These are phyloP conservation scores for Exophiala bonariae DNA, from an alignment of 2,329 filamentous ascomycete genomes.

Conservation along the genomic window DNA sequence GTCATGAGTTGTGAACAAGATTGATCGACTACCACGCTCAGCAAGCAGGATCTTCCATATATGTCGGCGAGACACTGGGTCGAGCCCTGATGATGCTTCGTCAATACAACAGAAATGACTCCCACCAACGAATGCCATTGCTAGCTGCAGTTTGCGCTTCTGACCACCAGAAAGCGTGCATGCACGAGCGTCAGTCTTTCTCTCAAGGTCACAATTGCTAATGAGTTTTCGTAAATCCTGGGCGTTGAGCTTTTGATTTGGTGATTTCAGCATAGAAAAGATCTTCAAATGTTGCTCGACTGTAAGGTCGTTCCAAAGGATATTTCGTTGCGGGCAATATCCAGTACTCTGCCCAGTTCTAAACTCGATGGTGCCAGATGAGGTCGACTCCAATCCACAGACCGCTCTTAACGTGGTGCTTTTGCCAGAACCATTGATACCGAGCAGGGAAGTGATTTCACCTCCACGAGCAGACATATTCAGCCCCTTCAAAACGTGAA, in stretches of 20 bases:
- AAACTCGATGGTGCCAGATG: conserved; percentile 72
- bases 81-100: conserved; percentile 83
- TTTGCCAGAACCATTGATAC: conserved; percentile 87
- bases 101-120: conserved; percentile 85
- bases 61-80: conserved; percentile 80
- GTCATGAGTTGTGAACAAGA: conserved; percentile 88
- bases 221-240: conserved; percentile 64
- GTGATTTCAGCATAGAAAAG: conserved; percentile 78
- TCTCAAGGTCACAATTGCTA: conserved; percentile 67
- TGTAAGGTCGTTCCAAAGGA: conserved; percentile 85
- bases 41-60: conserved; percentile 91
- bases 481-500: no score
- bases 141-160: conserved; percentile 85
- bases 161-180: conserved; percentile 85
- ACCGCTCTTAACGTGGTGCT: conserved; percentile 86
- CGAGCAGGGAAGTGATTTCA: conserved; percentile 80
- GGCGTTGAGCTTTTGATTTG: conserved; percentile 55
- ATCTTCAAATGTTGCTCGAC: conserved; percentile 80
- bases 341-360: conserved; percentile 79
- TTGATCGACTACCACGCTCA: conserved; percentile 76
- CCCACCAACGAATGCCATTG: conserved; percentile 91
- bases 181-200: conserved; percentile 70
- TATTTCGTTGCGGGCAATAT: conserved; percentile 88
- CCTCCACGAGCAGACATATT: conserved; percentile 71
- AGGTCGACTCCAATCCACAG: conserved; percentile 74